Conservation (phyloP, 768 basidiomycete genomes). For the Dendrothele bispora region DNA sequence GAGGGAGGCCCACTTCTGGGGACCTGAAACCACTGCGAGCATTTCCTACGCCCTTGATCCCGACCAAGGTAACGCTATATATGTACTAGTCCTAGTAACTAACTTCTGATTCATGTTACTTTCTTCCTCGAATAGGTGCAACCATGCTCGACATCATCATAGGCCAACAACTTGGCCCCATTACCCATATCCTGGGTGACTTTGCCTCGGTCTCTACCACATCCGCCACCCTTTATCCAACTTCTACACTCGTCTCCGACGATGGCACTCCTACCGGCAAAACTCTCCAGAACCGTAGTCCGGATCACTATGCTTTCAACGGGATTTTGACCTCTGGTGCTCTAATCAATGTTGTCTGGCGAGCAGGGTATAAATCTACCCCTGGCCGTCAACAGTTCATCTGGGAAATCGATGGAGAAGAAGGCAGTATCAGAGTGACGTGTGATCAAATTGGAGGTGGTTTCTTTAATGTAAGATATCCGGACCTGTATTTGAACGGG, state of each 20-base stretch:
- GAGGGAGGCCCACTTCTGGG: constrained; percentile 11
- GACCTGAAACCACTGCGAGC: constrained; percentile 12
- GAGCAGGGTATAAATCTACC: constrained; percentile 19
- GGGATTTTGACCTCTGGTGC: constrained; percentile 31
- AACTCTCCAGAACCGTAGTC: constrained; percentile 15
- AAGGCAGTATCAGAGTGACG: constrained; percentile 14
- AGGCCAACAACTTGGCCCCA: constrained; percentile 27
- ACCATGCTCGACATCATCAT: constrained; percentile 23
- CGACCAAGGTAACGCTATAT: constrained; percentile 4
- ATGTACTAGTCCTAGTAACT: too few relatives aligned
- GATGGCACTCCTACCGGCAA: constrained; percentile 24
- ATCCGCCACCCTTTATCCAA: constrained; percentile 23
- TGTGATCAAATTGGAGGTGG: constrained; percentile 5
- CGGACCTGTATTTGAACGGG: constrained; percentile 30
- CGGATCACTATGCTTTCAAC: constrained; percentile 27
- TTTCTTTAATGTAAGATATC: constrained; percentile 21
- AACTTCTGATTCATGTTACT: too few relatives aligned
- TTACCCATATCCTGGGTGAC: constrained; percentile 30
- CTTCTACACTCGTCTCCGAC: constrained; percentile 21
- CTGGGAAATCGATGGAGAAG: constrained; percentile 28
- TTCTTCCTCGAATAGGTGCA: constrained; percentile 14
- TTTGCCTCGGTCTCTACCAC: constrained; percentile 28
- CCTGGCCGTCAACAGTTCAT: constrained; percentile 23
- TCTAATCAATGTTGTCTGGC: constrained; percentile 24
- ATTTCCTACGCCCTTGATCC: constrained; percentile 10